Evolutionary conservation across 768 basidiomycete genomes (phyloP).

Genomic region (Termitomyces sp.): DNA sequence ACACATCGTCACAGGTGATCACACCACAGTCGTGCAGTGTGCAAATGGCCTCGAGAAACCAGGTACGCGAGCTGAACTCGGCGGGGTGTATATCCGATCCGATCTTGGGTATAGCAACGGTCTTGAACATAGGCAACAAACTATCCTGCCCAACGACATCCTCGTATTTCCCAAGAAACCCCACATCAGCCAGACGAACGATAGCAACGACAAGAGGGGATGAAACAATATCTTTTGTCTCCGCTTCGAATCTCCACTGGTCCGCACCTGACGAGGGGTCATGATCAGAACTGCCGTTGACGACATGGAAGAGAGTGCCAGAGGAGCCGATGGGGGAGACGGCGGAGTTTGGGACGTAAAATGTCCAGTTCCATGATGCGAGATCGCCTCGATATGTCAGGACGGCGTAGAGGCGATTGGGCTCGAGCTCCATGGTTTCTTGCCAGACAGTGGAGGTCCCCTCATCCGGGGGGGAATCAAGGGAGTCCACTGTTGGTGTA

Average conservation of each 20-base stretch:
- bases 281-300: slow-evolving; percentile 27
- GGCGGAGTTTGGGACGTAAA: slow-evolving; percentile 42
- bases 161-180: slow-evolving; percentile 40
- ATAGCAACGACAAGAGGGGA: slow-evolving; percentile 45
- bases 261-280: slow-evolving; percentile 16
- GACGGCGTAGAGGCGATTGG: slow-evolving; percentile 41
- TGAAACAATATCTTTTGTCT: slow-evolving; percentile 35
- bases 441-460: not conserved
- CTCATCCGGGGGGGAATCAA: slow-evolving; percentile 3
- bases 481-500: slow-evolving; percentile 3
- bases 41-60: slow-evolving; percentile 47
- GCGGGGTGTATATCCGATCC: slow-evolving; percentile 25
- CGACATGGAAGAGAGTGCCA: slow-evolving; percentile 46
- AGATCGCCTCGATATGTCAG: slow-evolving; percentile 46
- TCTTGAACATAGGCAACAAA: slow-evolving; percentile 42
- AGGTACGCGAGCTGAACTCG: slow-evolving; percentile 46
- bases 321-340: slow-evolving; percentile 39
- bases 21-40: slow-evolving; percentile 49
- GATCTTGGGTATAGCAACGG: slow-evolving; percentile 36
- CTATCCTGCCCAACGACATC: slow-evolving; percentile 42
- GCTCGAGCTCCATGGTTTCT: slow-evolving; percentile 32
- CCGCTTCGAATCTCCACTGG: slow-evolving; percentile 41
- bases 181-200: slow-evolving; percentile 40
- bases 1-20: slow-evolving; percentile 46
- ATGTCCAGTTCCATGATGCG: slow-evolving; percentile 51